Base-by-base conservation (phyloP, 192 early-diverging fungal genomes). In the Coemansia sp. region DNA sequence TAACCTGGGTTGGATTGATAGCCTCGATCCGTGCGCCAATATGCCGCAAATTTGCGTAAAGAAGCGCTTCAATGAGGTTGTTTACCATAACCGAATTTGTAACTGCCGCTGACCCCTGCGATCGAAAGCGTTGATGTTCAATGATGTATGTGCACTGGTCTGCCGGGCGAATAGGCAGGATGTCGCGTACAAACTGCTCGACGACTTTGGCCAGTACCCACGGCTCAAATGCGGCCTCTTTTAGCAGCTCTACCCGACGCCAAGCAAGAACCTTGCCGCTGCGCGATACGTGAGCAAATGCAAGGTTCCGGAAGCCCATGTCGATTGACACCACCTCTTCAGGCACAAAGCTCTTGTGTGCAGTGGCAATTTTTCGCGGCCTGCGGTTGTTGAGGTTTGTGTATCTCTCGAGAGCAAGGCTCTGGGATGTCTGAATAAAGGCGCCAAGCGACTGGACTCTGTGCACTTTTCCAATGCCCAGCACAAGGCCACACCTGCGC, bases 71-170 rank as follows among this genome's bases (percentile, higher is more conserved):
- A n/a, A 83, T 51, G 22, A 83, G 73, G 50, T 79, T 83, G 49
- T 75, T 83, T 26, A 83, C 72, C 73, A 83, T 78, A 9, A 75
- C 63, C 1, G 82, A 75, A 62, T 83, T 68, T 38, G 82, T 75
- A 20, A 83, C 76, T 3, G 69, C 73, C 8, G 75, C 66, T 8
- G 73, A 78, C 16, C 82, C 82, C 64, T 75, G 73, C 24, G 82
- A 74, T 22, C 82, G 66, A 26, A 83, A 83, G 59, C 82, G 72
- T 64, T 83, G 82, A 35, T 78, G 82, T 37, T 83, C 82, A 19
- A 83, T 73, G 3, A 83, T 13, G 53, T 79, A 83, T 10, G 73
- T 73, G 47, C 72, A 77, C 32, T 38, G 19, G 6, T 59, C 47
- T 16, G 69, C 64, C 5, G 56, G 43, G 8, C 61, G 65, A 19